Conservation (phyloP, 306 rosid genomes). For the Malus sylvestris region DNA sequence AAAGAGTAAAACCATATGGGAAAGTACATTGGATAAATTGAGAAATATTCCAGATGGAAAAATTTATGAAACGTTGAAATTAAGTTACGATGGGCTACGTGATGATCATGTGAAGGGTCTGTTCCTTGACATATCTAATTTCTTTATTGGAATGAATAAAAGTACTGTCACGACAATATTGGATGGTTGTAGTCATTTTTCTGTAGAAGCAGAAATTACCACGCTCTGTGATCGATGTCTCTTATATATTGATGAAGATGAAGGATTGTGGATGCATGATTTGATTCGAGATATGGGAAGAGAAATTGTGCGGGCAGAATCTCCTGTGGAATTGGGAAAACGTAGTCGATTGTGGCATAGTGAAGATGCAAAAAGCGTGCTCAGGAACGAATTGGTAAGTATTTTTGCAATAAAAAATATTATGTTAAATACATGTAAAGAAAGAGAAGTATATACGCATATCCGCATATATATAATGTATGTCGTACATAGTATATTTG, state of each 20-base stretch:
- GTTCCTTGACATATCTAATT: conserved; percentile 33
- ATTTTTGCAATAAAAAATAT: no score
- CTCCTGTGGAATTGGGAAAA: no score
- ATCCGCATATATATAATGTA: no score
- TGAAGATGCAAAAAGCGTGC: no score
- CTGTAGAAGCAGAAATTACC: conserved; percentile 21
- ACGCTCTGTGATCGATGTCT: conserved; percentile 26
- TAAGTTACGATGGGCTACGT: conserved; percentile 16
- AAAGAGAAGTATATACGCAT: no score
- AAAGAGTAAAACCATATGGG: conserved; percentile 10
- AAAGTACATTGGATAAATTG: conserved; percentile 17
- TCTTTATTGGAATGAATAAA: conserved; percentile 9
- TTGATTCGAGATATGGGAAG: no score
- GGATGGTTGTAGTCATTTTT: conserved; percentile 18
- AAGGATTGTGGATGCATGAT: no score
- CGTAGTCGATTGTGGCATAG: no score
- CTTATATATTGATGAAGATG: neutral
- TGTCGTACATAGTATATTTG: no score
- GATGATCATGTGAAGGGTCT: conserved; percentile 1
- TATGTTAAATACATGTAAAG: no score
- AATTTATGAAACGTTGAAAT: conserved; percentile 15
- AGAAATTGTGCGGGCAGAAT: no score
- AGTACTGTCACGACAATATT: conserved; percentile 6
- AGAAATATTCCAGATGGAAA: conserved; percentile 2
- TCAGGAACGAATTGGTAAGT: no score